Evolutionary conservation across 305 asterid genomes (phyloP).

Genomic region (Striga hermonthica): DNA sequence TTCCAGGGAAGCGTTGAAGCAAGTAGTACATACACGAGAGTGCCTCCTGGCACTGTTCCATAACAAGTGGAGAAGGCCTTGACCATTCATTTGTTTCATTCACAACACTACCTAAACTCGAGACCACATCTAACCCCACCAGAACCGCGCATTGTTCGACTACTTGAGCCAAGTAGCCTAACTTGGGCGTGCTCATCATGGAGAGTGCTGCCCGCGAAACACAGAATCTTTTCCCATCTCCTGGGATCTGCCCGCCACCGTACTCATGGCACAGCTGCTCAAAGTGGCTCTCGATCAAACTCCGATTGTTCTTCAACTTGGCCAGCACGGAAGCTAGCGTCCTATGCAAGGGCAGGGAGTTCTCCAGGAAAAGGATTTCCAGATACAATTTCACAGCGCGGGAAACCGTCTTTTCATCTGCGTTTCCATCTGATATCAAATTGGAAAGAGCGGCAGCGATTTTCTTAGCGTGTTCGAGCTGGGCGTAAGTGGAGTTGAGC

Average conservation of each 20-base stretch:
- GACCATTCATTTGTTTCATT: constrained; percentile 55
- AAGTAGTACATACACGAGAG: constrained; percentile 88
- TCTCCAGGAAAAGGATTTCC: constrained; percentile 75
- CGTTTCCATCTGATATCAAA: constrained; percentile 45
- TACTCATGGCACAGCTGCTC: constrained; percentile 70
- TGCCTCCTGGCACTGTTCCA: constrained; percentile 98
- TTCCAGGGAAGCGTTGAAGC: constrained; percentile 76
- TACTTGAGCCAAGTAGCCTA: constrained; percentile 73
- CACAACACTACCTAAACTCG: constrained; percentile 58
- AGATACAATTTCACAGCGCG: constrained; percentile 56
- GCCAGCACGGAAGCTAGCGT: constrained; percentile 66
- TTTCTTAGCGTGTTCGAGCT: constrained; percentile 72
- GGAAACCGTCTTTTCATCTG: constrained; percentile 42
- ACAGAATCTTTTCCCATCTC: constrained; percentile 65
- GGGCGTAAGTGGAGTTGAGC: constrained; percentile 79
- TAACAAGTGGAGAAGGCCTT: constrained; percentile 86
- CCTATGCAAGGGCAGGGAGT: constrained; percentile 76
- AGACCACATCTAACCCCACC: constrained; percentile 74
- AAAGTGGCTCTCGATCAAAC: constrained; percentile 50
- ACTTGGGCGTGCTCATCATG: constrained; percentile 85
- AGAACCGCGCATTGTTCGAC: constrained; percentile 74
- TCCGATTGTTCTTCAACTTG: constrained; percentile 53
- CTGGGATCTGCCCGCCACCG: constrained; percentile 43
- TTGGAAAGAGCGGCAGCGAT: constrained; percentile 54
- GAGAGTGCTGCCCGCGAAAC: constrained; percentile 87